These are phyloP conservation scores for Urochloa ruziziensis DNA, from an alignment of 176 grass and related monocot genomes.

Conservation along the genomic window DNA sequence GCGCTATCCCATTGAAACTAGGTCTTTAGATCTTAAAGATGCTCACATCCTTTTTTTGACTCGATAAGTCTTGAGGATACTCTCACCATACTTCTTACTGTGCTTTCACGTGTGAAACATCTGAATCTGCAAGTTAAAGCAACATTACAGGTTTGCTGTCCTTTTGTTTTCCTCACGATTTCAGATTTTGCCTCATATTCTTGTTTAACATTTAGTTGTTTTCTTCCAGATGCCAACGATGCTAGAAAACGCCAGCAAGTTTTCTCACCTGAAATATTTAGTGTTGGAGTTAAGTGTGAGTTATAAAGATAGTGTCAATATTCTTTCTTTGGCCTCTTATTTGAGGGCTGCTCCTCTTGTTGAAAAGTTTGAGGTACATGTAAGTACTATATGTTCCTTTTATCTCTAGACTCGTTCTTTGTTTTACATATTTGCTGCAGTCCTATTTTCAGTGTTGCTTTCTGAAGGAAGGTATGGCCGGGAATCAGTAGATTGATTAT, in stretches of 20 bases:
- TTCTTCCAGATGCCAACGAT: neutral
- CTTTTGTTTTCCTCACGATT: neutral
- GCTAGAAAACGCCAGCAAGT: neutral
- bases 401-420: too few relatives aligned
- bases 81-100: neutral
- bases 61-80: neutral
- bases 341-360: neutral
- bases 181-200: neutral
- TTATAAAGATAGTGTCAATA: neutral
- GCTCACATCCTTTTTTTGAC: neutral
- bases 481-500: too few relatives aligned
- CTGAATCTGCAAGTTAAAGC: neutral
- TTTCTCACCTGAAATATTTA: neutral
- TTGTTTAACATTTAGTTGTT: neutral
- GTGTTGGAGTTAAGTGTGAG: neutral
- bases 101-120: neutral
- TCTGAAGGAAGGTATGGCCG: too few relatives aligned
- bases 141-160: neutral
- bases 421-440: too few relatives aligned
- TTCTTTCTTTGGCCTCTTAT: neutral
- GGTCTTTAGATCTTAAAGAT: neutral
- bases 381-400: neutral
- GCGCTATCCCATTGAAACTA: neutral
- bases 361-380: neutral
- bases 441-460: too few relatives aligned